Evolutionary conservation across 352 stramenopile genomes (phyloP).

Genomic region (Globisporangium lucens): DNA sequence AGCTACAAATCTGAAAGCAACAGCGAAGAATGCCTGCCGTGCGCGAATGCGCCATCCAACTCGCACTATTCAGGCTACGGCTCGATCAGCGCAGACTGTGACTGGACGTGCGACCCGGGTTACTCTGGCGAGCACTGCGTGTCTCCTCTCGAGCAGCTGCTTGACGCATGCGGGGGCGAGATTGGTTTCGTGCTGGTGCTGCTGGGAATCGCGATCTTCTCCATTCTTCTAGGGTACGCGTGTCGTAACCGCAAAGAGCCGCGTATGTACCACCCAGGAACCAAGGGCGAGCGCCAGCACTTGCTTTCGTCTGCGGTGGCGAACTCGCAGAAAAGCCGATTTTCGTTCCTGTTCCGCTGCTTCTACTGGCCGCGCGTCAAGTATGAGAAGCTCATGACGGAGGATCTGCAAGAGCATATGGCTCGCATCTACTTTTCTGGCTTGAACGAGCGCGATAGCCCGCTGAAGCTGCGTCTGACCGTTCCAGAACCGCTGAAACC

Average conservation of each 20-base stretch:
- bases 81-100: conserved; percentile 43
- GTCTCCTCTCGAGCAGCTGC: conserved; percentile 70
- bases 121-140: conserved; percentile 74
- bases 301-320: conserved; percentile 55
- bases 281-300: conserved; percentile 61
- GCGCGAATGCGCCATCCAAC: conserved; percentile 61
- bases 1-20: conserved; percentile 80
- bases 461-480: conserved; percentile 54
- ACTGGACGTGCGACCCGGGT: conserved; percentile 73
- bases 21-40: conserved; percentile 65
- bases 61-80: conserved; percentile 60
- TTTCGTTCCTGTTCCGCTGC: conserved; percentile 53
- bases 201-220: conserved; percentile 61
- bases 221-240: conserved; percentile 70
- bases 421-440: conserved; percentile 69
- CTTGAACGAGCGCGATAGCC: conserved; percentile 58
- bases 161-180: conserved; percentile 74
- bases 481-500: conserved; percentile 55
- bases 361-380: conserved; percentile 74
- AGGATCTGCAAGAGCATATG: conserved; percentile 82
- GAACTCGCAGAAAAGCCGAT: conserved; percentile 51
- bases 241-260: conserved; percentile 71
- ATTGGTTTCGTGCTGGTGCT: conserved; percentile 67
- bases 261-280: conserved; percentile 41
- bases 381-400: conserved; percentile 77